Conservation (phyloP, 306 rosid species). For the Trichosanthes cucumerina region DNA sequence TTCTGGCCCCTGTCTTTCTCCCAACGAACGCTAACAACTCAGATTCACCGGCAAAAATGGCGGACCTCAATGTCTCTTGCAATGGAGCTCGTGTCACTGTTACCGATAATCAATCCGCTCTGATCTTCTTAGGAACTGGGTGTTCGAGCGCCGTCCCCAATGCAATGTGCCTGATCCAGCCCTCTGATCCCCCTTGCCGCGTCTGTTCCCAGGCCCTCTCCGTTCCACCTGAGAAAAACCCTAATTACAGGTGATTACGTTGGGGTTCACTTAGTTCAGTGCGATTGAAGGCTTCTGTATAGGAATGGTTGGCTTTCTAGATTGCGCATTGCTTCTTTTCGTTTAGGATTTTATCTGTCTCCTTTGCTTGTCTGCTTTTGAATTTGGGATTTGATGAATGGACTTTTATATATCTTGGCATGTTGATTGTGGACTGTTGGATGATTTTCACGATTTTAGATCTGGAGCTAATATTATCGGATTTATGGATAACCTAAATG, state of each 20-base stretch:
- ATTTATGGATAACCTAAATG: not conserved
- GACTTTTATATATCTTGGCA: not conserved
- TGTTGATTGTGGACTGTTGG: not conserved
- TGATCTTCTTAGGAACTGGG: conserved; percentile 88
- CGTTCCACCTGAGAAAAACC: conserved; percentile 54
- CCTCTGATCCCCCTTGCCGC: conserved; percentile 73
- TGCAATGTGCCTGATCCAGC: conserved; percentile 61
- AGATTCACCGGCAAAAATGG: conserved; percentile 29
- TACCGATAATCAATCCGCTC: conserved; percentile 36
- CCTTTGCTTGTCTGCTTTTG: not conserved
- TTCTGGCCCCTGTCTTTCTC: not conserved
- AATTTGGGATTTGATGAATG: not conserved
- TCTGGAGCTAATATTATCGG: not conserved
- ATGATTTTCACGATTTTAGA: not conserved
- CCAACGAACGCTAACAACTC: not conserved
- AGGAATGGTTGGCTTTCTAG: not conserved
- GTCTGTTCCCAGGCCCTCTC: conserved; percentile 64
- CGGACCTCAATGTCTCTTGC: conserved; percentile 27
- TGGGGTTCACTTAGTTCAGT: not conserved
- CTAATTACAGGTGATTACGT: conserved; percentile 64
- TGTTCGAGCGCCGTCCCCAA: conserved; percentile 87
- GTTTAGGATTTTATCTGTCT: not conserved
- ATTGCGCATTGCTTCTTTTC: not conserved
- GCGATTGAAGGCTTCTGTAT: not conserved
- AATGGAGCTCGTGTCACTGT: conserved; percentile 13